Percentiles rank a stretch among this genome's conserved stretches.
Evolutionary conservation across 306 rosid species (phyloP).

Genomic region (Mimosa pudica): DNA sequence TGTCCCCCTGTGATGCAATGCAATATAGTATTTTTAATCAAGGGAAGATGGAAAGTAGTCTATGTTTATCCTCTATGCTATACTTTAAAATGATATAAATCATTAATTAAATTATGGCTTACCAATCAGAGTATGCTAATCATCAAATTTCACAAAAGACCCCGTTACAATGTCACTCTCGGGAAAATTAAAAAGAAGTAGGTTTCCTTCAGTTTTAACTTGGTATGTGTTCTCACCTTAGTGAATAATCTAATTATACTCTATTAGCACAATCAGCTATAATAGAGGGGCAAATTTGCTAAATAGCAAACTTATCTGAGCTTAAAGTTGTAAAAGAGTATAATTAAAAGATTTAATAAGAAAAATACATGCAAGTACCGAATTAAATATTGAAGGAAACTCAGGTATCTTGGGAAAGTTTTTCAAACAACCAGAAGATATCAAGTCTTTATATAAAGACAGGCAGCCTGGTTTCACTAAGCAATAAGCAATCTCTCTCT

Average conservation of each 20-base stretch:
- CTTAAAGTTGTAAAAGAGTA: too few species aligned
- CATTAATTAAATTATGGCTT: neutral
- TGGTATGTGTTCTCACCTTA: too few species aligned
- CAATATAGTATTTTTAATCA: neutral
- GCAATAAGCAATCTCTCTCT: slow-evolving; percentile 11
- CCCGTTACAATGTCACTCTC: neutral
- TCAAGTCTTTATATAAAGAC: neutral
- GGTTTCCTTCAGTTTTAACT: too few species aligned
- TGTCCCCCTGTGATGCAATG: slow-evolving; percentile 9
- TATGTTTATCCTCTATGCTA: slow-evolving; percentile 12
- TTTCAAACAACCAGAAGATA: neutral
- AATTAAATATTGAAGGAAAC: too few species aligned
- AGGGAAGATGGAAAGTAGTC: slow-evolving; percentile 1
- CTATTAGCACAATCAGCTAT: too few species aligned
- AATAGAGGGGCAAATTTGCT: too few species aligned
- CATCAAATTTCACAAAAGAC: neutral
- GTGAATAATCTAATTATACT: too few species aligned
- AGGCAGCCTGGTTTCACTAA: neutral
- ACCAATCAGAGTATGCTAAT: slow-evolving; percentile 21
- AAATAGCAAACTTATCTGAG: too few species aligned
- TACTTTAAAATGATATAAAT: neutral
- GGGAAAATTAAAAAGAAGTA: neutral
- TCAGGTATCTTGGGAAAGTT: too few species aligned
- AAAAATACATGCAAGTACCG: too few species aligned
- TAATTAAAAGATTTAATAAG: too few species aligned